Percentiles rank a stretch among this genome's conserved stretches.
Conservation (phyloP, 768 basidiomycete genomes). For the Leccinum ochraceum region DNA sequence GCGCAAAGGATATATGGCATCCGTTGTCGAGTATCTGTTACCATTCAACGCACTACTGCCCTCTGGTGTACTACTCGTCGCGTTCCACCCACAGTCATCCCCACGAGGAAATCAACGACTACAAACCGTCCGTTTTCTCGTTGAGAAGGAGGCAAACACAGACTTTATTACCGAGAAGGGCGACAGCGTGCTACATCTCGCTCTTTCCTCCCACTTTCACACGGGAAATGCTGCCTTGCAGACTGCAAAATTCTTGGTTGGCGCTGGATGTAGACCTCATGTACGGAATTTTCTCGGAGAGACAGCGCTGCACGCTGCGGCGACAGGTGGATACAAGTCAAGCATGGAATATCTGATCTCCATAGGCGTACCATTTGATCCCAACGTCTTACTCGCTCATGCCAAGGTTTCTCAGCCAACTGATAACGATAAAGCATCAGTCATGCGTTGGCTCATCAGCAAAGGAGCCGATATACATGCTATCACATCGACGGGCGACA, state of each 20-base stretch:
- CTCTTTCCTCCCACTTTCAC: not conserved
- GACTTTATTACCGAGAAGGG: not conserved
- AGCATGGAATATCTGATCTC: conserved; percentile 5
- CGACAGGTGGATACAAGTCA: not conserved
- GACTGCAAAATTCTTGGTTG: not conserved
- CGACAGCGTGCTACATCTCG: not conserved
- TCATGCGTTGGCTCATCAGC: conserved; percentile 2
- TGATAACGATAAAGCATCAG: not conserved
- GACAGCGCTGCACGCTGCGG: conserved; percentile 3
- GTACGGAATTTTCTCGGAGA: not conserved
- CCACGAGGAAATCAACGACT: not conserved
- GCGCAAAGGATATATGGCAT: not conserved
- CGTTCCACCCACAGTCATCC: not conserved
- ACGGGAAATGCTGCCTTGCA: not conserved
- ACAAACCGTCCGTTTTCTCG: not conserved
- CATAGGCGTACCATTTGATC: not conserved
- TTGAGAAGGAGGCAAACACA: not conserved
- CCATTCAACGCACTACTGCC: not conserved
- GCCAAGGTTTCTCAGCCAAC: not conserved
- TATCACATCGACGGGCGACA: not conserved
- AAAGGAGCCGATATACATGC: conserved; percentile 2
- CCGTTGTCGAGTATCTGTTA: not conserved
- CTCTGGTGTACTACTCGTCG: not conserved
- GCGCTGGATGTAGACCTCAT: not conserved
- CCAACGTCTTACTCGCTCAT: not conserved